These are phyloP conservation scores for Triticum aestivum DNA, from an alignment of 176 grass and related monocot species.

Conservation along the genomic window DNA sequence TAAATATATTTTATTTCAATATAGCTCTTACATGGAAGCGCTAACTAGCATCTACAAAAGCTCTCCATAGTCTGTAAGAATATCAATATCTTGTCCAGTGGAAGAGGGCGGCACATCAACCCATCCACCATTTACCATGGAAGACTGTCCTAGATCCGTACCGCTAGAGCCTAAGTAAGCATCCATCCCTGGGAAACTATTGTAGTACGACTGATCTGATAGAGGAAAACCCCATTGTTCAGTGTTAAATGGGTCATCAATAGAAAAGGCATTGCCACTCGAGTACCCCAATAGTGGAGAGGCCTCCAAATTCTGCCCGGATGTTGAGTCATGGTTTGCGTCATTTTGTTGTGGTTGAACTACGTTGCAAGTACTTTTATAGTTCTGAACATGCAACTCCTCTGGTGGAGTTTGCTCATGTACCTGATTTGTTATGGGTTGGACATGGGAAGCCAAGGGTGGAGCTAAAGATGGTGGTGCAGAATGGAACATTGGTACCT, in stretches of 20 bases:
- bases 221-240: not conserved
- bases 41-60: not conserved
- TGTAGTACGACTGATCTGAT: not conserved
- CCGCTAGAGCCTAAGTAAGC: not conserved
- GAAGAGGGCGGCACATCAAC: not conserved
- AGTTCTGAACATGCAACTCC: not conserved
- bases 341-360: not conserved
- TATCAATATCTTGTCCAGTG: not conserved
- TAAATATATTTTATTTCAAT: not conserved
- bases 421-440: not conserved
- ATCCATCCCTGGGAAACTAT: not conserved
- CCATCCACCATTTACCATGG: slow-evolving; percentile 7
- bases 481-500: not conserved
- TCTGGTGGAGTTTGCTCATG: not conserved
- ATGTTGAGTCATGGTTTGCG: not conserved
- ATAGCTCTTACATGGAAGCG: not conserved
- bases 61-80: not conserved
- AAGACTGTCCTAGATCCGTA: not conserved
- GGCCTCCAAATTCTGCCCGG: not conserved
- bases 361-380: not conserved
- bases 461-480: not conserved
- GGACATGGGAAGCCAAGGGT: not conserved
- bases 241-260: not conserved
- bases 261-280: not conserved
- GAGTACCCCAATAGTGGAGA: not conserved